phyloP scores from a whole-genome alignment of 2,329 filamentous ascomycete genomes.

The Fusarium equiseti region DNA sequence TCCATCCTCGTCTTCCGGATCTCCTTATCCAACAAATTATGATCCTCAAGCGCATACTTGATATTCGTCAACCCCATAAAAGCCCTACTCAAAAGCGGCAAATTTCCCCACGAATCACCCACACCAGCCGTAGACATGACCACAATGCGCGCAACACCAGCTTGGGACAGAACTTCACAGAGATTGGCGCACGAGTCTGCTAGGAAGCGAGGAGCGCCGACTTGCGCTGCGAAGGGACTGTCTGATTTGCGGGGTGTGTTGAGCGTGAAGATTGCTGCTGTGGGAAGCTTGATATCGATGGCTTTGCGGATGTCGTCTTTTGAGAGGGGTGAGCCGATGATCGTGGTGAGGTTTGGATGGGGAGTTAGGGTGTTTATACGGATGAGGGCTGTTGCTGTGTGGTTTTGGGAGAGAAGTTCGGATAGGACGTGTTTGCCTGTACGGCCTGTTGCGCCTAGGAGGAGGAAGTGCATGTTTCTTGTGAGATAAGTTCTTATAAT shows the following conservation, averaged over 20 bases:
- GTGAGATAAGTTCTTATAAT: no score
- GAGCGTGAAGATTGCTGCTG: slow-evolving; percentile 55
- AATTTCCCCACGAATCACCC: slow-evolving; percentile 53
- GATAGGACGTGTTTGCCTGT: slow-evolving; percentile 58
- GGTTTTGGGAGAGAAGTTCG: slow-evolving; percentile 54
- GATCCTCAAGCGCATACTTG: slow-evolving; percentile 56
- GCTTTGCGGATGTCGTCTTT: slow-evolving; percentile 51
- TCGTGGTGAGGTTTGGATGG: slow-evolving; percentile 48
- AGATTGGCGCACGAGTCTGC: slow-evolving; percentile 54
- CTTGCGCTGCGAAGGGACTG: slow-evolving; percentile 54
- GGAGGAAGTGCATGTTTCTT: slow-evolving; percentile 54
- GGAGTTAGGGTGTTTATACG: slow-evolving; percentile 44
- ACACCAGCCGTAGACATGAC: slow-evolving; percentile 57
- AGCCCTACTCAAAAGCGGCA: slow-evolving; percentile 52
- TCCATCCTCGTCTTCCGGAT: slow-evolving; percentile 52
- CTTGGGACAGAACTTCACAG: slow-evolving; percentile 51
- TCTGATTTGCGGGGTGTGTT: slow-evolving; percentile 57
- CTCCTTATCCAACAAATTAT: slow-evolving; percentile 53
- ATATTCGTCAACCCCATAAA: slow-evolving; percentile 56
- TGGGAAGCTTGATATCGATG: slow-evolving; percentile 41
- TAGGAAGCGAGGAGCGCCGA: slow-evolving; percentile 55
- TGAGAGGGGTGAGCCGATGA: slow-evolving; percentile 53
- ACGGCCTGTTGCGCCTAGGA: slow-evolving; percentile 59
- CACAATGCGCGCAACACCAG: slow-evolving; percentile 51
- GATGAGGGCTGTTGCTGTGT: slow-evolving; percentile 56